phyloP scores from a whole-genome alignment of 352 stramenopile genomes.

The Phytophthora melonis region DNA sequence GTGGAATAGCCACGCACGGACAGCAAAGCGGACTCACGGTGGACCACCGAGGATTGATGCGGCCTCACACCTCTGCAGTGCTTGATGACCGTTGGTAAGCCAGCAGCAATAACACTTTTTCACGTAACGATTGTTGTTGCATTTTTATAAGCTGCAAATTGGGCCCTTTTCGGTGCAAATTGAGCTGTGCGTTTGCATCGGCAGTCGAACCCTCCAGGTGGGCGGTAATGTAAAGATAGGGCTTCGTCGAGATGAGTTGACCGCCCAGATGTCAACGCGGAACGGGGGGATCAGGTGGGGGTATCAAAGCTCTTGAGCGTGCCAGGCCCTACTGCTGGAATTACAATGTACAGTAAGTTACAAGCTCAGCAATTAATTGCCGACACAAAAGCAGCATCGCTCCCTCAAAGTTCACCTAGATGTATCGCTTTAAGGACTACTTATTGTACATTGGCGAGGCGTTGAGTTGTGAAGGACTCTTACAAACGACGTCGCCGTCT shows the following conservation, averaged over 20 bases:
- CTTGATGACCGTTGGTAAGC: constrained; percentile 9
- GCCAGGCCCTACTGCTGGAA: no score
- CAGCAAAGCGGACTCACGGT: constrained; percentile 20
- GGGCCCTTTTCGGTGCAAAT: constrained; percentile 16
- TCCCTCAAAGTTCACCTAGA: no score
- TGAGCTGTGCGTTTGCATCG: constrained; percentile 8
- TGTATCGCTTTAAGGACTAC: no score
- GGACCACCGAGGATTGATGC: constrained; percentile 7
- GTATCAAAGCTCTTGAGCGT: no score
- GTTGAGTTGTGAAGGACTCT: not conserved
- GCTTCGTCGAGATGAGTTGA: constrained; percentile 17
- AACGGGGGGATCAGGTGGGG: not conserved
- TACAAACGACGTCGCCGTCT: constrained; percentile 7
- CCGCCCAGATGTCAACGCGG: not conserved
- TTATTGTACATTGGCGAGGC: no score
- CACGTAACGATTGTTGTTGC: constrained; percentile 3
- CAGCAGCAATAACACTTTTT: constrained; percentile 7
- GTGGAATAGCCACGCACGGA: constrained; percentile 18
- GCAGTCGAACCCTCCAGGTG: constrained; percentile 19
- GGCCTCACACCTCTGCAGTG: not conserved
- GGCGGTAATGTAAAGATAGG: constrained; percentile 25
- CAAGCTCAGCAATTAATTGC: no score
- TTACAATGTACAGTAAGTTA: no score
- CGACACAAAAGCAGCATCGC: no score
- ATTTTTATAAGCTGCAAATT: constrained; percentile 19